Percentiles rank a stretch among this genome's conserved stretches.
Conservation (phyloP, 2,329 filamentous ascomycete genomes). For the Hymenoscyphus albidus region DNA sequence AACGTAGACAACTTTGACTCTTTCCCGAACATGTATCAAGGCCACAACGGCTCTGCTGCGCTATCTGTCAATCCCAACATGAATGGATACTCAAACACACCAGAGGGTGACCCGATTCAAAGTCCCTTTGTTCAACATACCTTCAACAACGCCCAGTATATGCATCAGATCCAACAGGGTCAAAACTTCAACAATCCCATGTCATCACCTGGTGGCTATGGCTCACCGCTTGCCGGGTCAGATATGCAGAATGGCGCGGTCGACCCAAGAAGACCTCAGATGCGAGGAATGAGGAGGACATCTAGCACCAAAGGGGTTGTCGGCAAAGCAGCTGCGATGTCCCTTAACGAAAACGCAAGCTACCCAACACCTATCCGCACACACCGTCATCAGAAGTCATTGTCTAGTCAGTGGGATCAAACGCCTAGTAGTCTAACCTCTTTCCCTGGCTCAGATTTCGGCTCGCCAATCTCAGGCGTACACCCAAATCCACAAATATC, state of each 20-base stretch:
- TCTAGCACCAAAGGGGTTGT: slow-evolving; percentile 76
- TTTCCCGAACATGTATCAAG: slow-evolving; percentile 48
- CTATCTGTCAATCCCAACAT: slow-evolving; percentile 63
- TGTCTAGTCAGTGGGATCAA: slow-evolving; percentile 86
- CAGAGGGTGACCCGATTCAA: slow-evolving; percentile 86
- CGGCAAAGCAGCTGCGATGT: slow-evolving; percentile 70
- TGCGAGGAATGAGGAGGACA: slow-evolving; percentile 60
- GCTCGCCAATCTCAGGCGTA: slow-evolving; percentile 71
- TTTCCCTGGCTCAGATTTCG: slow-evolving; percentile 83
- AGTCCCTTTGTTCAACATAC: slow-evolving; percentile 76
- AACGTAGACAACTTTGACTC: slow-evolving; percentile 53
- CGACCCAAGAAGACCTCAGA: slow-evolving; percentile 54
- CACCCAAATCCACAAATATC: slow-evolving; percentile 71
- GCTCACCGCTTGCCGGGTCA: slow-evolving; percentile 46
- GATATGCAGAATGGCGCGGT: slow-evolving; percentile 45
- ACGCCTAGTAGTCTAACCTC: slow-evolving; percentile 81
- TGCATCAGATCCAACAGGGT: slow-evolving; percentile 58
- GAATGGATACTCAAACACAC: slow-evolving; percentile 83
- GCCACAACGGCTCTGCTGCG: slow-evolving; percentile 51
- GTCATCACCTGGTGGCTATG: slow-evolving; percentile 50
- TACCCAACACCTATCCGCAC: slow-evolving; percentile 75
- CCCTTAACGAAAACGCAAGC: slow-evolving; percentile 63
- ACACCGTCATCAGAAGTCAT: slow-evolving; percentile 71
- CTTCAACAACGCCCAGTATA: slow-evolving; percentile 75
- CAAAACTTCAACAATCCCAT: slow-evolving; percentile 50